Evolutionary conservation across 371 early-diverging fungal species (phyloP).

Genomic region (Umbelopsis sp.): DNA sequence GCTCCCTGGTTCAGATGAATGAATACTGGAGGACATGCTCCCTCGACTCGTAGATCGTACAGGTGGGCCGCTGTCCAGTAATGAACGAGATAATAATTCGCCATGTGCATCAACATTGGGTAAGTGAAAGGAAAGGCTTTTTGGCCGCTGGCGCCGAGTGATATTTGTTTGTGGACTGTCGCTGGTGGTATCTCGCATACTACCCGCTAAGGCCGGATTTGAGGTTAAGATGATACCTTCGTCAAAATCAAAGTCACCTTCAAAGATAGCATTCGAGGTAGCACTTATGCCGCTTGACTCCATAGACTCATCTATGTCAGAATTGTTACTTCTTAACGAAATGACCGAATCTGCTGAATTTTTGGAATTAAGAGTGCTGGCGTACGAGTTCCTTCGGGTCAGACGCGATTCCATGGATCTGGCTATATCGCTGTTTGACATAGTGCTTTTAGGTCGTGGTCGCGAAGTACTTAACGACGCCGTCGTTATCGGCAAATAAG

Average conservation of each 20-base stretch:
- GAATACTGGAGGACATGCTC: conserved; percentile 1
- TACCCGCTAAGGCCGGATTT: not conserved
- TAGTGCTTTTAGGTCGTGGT: not conserved
- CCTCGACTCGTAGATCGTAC: not conserved
- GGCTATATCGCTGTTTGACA: not conserved
- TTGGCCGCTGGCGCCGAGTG: not conserved
- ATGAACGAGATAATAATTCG: not conserved
- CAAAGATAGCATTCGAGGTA: not conserved
- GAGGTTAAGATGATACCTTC: conserved; percentile 1
- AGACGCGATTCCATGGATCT: not conserved
- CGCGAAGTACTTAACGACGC: not conserved
- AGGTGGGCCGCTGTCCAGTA: not conserved
- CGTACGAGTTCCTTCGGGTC: conserved; percentile 3
- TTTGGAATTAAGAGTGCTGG: conserved; percentile 3
- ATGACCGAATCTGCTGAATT: not conserved
- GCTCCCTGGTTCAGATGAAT: conserved; percentile 6
- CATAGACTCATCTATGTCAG: not conserved
- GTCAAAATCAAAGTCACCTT: not conserved
- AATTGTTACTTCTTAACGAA: not conserved
- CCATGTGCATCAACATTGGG: not conserved
- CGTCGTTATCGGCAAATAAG: not conserved
- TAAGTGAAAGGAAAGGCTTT: not conserved
- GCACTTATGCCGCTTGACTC: conserved; percentile 2
- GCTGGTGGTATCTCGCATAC: not conserved
- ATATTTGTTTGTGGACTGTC: not conserved